Conservation (phyloP, 371 early-diverging fungal species). For the Actinomortierella wolfii region DNA sequence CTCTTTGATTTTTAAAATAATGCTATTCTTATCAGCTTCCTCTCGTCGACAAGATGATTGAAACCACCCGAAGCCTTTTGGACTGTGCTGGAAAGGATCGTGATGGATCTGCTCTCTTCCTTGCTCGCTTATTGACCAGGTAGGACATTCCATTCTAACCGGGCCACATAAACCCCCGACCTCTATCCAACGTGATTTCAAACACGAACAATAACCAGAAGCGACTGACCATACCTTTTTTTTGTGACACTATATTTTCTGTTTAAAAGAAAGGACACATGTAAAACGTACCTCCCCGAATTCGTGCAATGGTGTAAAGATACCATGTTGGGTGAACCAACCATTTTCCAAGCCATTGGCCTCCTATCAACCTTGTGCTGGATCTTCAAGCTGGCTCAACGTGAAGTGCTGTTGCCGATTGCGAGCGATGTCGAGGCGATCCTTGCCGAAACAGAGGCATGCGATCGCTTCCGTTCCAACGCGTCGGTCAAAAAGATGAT, state of each 20-base stretch:
- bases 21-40: slow-evolving; percentile 43
- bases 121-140: slow-evolving; percentile 83
- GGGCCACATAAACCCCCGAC: no score
- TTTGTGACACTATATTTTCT: not conserved
- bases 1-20: not conserved
- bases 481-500: slow-evolving; percentile 79
- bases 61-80: slow-evolving; percentile 58
- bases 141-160: slow-evolving; percentile 25
- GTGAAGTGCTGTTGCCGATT: slow-evolving; percentile 64
- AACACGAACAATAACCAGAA: no score
- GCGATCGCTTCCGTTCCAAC: slow-evolving; percentile 63
- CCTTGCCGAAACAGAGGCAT: slow-evolving; percentile 56
- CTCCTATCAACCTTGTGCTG: slow-evolving; percentile 71
- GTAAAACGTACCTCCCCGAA: slow-evolving; percentile 31
- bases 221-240: not conserved
- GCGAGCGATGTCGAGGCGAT: slow-evolving; percentile 59
- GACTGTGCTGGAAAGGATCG: slow-evolving; percentile 79
- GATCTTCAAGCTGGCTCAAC: slow-evolving; percentile 71
- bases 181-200: no score
- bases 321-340: slow-evolving; percentile 7
- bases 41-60: slow-evolving; percentile 57
- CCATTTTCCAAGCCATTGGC: slow-evolving; percentile 51
- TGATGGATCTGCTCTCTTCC: slow-evolving; percentile 82
- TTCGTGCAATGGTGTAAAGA: slow-evolving; percentile 42
- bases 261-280: slow-evolving; percentile 33